Conservation (phyloP, 139 green algal genomes). For the Volvox africanus region DNA sequence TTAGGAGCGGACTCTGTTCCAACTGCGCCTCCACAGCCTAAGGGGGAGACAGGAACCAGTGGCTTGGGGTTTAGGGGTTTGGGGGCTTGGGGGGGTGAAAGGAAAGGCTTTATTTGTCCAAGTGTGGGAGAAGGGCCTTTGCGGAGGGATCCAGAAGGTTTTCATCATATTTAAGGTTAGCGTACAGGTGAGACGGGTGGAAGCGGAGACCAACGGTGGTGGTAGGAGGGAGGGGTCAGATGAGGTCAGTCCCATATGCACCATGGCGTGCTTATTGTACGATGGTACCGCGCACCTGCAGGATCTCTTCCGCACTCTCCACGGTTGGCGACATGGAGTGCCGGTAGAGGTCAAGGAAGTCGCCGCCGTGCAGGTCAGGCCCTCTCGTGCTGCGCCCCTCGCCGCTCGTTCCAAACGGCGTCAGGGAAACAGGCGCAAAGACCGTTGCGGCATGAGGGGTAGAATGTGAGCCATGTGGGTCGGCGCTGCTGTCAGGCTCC, state of each 20-base stretch:
- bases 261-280: no score
- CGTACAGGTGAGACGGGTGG: no score
- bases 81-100: no score
- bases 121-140: no score
- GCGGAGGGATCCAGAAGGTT: no score
- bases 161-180: no score
- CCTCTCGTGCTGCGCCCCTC: not conserved
- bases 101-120: no score
- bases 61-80: not conserved
- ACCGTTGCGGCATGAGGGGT: no score
- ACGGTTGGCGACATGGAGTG: not conserved
- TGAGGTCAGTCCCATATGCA: no score
- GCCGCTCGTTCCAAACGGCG: not conserved
- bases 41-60: no score
- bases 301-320: slow-evolving; percentile 43
- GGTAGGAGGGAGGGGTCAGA: no score
- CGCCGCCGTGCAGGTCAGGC: not conserved
- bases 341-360: not conserved
- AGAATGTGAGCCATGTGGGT: not conserved
- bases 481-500: not conserved
- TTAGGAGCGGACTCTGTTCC: slow-evolving; percentile 40
- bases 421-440: not conserved
- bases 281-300: not conserved
- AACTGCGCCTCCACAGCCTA: slow-evolving; percentile 37
- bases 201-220: no score